phyloP scores from a whole-genome alignment of 23 red algal genomes.

The Gracilaria domingensis region DNA sequence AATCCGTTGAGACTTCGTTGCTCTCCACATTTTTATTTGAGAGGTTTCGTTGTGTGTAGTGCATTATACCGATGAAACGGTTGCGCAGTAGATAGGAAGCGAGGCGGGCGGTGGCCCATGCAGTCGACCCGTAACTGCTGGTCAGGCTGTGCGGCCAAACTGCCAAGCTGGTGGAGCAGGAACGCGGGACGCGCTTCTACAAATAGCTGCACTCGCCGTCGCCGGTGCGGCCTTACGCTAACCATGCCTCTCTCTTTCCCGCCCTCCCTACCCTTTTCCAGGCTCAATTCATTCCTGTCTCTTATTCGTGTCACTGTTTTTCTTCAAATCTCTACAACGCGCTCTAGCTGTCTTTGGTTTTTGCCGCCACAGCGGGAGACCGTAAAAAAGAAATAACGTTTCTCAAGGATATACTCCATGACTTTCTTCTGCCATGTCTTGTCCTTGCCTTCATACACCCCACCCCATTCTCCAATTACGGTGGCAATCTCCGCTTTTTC shows the following conservation, averaged over 20 bases:
- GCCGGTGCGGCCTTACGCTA: not conserved
- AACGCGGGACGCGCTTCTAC: not conserved
- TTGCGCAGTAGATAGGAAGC: not conserved
- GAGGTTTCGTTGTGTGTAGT: not conserved
- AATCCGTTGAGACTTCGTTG: not conserved
- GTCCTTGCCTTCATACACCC: constrained; percentile 47
- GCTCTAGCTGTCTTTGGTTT: too few species aligned
- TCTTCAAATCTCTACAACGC: too few species aligned
- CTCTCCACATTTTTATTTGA: not conserved
- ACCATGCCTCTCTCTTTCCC: not conserved
- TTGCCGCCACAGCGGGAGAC: too few species aligned
- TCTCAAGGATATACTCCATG: constrained; percentile 40
- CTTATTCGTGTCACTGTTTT: too few species aligned
- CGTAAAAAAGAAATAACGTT: too few species aligned
- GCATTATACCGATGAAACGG: not conserved
- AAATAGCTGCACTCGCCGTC: not conserved
- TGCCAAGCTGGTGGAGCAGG: not conserved
- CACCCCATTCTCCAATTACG: constrained; percentile 76
- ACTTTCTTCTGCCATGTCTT: constrained; percentile 50
- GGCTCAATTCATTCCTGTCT: not conserved
- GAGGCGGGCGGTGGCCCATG: too few species aligned
- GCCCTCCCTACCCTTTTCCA: too few species aligned
- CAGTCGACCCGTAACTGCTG: not conserved
- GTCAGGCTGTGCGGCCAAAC: not conserved
- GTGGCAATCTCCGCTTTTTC: constrained; percentile 30